Conservation (phyloP, 495 filamentous ascomycete species). For the Peziza echinospora region DNA sequence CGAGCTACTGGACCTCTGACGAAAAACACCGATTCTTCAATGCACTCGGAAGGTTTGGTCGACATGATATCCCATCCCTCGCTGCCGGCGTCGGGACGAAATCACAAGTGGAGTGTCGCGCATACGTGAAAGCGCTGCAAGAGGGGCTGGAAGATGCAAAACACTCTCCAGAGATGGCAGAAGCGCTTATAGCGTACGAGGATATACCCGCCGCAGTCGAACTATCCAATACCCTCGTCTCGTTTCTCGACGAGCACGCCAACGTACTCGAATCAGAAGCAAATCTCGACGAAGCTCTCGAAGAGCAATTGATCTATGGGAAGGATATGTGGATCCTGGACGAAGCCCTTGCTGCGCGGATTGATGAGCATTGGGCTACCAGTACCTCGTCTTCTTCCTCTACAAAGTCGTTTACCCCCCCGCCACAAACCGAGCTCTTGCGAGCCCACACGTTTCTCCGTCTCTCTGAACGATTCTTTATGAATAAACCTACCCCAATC, state of each 20-base stretch:
- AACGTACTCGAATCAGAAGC: slow-evolving; percentile 45
- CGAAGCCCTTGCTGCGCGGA: slow-evolving; percentile 21
- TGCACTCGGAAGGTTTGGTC: slow-evolving; percentile 38
- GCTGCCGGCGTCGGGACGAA: slow-evolving; percentile 46
- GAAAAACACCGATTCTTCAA: slow-evolving; percentile 56
- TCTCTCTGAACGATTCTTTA: neutral
- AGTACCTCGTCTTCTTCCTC: no score
- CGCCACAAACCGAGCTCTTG: neutral
- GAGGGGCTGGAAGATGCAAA: slow-evolving; percentile 22
- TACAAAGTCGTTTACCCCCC: neutral
- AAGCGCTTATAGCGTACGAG: slow-evolving; percentile 8
- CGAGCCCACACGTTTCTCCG: neutral
- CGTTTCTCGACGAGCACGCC: slow-evolving; percentile 29
- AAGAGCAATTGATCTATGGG: slow-evolving; percentile 33
- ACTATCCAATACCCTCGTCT: slow-evolving; percentile 24
- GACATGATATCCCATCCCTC: slow-evolving; percentile 36
- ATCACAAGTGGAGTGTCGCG: slow-evolving; percentile 45
- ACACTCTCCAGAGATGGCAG: slow-evolving; percentile 13
- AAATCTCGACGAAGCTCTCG: slow-evolving; percentile 32
- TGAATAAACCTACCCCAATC: neutral
- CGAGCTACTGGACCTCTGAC: slow-evolving; percentile 34
- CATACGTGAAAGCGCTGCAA: slow-evolving; percentile 42
- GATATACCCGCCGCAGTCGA: slow-evolving; percentile 55
- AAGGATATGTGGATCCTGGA: slow-evolving; percentile 34
- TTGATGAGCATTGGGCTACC: slow-evolving; percentile 17